Evolutionary conservation across 2,329 filamentous ascomycete genomes (phyloP).

Genomic region (Ceratocystis cubensis): DNA sequence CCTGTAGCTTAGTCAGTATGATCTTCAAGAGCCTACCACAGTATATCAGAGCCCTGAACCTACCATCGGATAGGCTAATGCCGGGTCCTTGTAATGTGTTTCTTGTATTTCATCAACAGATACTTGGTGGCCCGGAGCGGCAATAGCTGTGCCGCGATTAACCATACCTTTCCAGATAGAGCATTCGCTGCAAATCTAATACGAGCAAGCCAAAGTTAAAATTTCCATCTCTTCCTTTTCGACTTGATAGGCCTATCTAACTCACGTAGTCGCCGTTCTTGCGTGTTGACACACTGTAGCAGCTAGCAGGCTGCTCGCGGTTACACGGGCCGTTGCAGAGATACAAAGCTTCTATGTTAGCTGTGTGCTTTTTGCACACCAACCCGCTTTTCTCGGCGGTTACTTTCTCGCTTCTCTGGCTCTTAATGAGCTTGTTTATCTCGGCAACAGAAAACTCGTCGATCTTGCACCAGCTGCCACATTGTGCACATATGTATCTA

Average conservation of each 20-base stretch:
- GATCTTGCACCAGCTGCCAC: slow-evolving; percentile 29
- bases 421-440: slow-evolving; percentile 25
- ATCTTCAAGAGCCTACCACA: neutral
- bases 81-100: neutral
- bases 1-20: neutral
- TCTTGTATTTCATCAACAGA: slow-evolving; percentile 5
- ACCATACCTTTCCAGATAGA: neutral
- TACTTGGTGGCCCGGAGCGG: neutral
- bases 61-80: neutral
- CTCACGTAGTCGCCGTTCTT: slow-evolving; percentile 27
- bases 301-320: slow-evolving; percentile 24
- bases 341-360: slow-evolving; percentile 24
- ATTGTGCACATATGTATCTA: slow-evolving; percentile 26
- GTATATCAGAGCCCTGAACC: neutral
- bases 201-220: neutral
- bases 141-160: neutral
- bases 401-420: slow-evolving; percentile 20
- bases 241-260: neutral
- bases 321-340: slow-evolving; percentile 28
- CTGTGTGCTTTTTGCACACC: slow-evolving; percentile 29
- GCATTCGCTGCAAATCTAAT: slow-evolving; percentile 5
- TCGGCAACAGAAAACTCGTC: slow-evolving; percentile 28
- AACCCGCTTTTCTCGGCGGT: slow-evolving; percentile 29
- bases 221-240: neutral
- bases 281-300: slow-evolving; percentile 28